Conservation (phyloP, 2,329 filamentous ascomycete genomes). For the Fusarium brachygibbosum region DNA sequence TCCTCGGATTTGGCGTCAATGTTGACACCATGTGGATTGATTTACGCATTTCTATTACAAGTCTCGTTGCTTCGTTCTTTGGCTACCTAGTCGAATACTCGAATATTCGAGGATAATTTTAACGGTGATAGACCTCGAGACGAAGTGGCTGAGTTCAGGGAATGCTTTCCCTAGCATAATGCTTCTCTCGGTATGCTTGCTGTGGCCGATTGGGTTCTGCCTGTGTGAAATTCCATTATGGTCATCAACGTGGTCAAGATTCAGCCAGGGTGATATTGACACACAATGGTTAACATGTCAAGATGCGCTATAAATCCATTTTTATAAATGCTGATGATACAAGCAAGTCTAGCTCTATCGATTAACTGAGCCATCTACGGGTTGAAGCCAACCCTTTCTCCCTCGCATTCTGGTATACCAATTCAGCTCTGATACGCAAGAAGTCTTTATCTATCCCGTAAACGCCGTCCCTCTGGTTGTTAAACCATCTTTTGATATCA, state of each 20-base stretch:
- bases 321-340: conserved; percentile 9
- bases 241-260: background rate
- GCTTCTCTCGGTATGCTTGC: background rate
- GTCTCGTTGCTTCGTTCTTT: background rate
- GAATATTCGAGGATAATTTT: background rate
- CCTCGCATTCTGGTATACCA: conserved; percentile 1
- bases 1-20: background rate
- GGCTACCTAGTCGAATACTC: background rate
- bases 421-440: conserved; percentile 17
- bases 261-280: background rate
- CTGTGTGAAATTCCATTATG: background rate
- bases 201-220: background rate
- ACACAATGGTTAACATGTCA: background rate
- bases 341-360: conserved; percentile 28
- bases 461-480: conserved; percentile 29
- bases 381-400: conserved; percentile 5
- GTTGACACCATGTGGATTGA: background rate
- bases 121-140: background rate
- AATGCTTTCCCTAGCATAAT: background rate
- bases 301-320: background rate
- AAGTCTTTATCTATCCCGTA: conserved; percentile 22
- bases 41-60: background rate
- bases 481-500: conserved; percentile 3
- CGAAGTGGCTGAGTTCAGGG: background rate
- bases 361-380: background rate